These are phyloP conservation scores for Fibroporia radiculosa DNA, from an alignment of 768 basidiomycete genomes.

Conservation along the genomic window DNA sequence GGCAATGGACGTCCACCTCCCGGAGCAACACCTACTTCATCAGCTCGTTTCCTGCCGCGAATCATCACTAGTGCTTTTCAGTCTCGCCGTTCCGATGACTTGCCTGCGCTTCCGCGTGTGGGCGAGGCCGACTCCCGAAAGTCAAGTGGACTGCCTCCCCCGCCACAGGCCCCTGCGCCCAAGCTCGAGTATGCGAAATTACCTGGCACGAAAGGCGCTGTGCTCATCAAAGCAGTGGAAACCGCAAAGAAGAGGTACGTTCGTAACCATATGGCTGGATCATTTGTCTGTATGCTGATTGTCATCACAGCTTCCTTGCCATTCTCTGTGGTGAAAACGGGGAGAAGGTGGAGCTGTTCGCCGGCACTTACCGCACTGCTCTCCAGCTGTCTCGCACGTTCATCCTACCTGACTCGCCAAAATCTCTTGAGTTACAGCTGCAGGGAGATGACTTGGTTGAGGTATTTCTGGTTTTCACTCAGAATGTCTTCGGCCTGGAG, in stretches of 20 bases:
- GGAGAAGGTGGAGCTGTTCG: slow-evolving; percentile 90
- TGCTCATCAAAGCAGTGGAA: slow-evolving; percentile 82
- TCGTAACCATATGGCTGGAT: slow-evolving; percentile 2
- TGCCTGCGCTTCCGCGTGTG: slow-evolving; percentile 29
- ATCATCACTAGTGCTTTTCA: slow-evolving; percentile 60
- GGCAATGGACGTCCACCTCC: not conserved
- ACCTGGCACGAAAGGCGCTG: slow-evolving; percentile 81
- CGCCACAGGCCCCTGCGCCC: slow-evolving; percentile 58
- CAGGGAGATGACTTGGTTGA: slow-evolving; percentile 92
- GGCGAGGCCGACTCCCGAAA: slow-evolving; percentile 31
- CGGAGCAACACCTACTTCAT: not conserved
- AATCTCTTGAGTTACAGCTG: slow-evolving; percentile 78
- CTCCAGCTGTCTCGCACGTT: slow-evolving; percentile 88
- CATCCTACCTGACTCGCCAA: slow-evolving; percentile 85
- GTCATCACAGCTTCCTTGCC: slow-evolving; percentile 64
- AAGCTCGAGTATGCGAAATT: slow-evolving; percentile 91
- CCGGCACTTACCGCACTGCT: slow-evolving; percentile 85
- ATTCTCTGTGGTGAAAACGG: slow-evolving; percentile 90
- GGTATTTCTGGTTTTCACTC: slow-evolving; percentile 84
- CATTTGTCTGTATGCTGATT: not conserved
- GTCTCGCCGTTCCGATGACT: slow-evolving; percentile 53
- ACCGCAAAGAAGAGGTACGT: slow-evolving; percentile 79
- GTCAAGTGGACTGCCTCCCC: slow-evolving; percentile 22
- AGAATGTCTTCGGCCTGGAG: slow-evolving; percentile 88
- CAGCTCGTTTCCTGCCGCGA: slow-evolving; percentile 64